Percentiles rank a stretch among this genome's conserved stretches.
These are phyloP conservation scores for Asterochloris sp. DNA, from an alignment of 139 green algal genomes.

Conservation along the genomic window DNA sequence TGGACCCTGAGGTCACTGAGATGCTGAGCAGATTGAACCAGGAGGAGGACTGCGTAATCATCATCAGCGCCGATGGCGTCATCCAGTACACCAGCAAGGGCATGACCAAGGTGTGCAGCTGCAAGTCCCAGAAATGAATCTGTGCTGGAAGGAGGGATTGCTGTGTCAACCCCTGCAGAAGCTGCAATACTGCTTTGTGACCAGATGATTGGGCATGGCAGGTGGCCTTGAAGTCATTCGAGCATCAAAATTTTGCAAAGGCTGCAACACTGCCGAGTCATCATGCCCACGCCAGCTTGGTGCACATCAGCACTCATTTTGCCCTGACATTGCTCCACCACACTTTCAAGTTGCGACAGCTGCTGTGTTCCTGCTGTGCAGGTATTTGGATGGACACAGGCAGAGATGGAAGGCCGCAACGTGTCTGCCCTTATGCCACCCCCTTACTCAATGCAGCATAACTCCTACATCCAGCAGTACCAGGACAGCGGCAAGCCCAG, in stretches of 20 bases:
- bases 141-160: too few species aligned
- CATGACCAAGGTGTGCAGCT: background rate
- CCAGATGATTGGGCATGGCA: too few species aligned
- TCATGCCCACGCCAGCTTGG: too few species aligned
- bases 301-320: too few species aligned
- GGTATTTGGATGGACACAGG: slow-evolving; percentile 14
- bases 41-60: slow-evolving; percentile 8
- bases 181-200: too few species aligned
- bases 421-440: slow-evolving; percentile 11
- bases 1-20: slow-evolving; percentile 8
- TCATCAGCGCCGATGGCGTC: slow-evolving; percentile 8
- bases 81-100: slow-evolving; percentile 17
- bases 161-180: too few species aligned
- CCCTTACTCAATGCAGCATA: slow-evolving; percentile 6
- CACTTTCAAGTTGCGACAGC: too few species aligned
- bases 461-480: background rate
- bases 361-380: background rate
- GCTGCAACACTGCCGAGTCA: too few species aligned
- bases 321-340: too few species aligned
- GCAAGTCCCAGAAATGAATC: too few species aligned
- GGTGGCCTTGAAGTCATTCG: too few species aligned
- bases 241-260: too few species aligned
- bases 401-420: slow-evolving; percentile 11
- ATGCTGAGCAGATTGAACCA: slow-evolving; percentile 10
- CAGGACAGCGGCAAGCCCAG: slow-evolving; percentile 1